Evolutionary conservation across 768 basidiomycete species (phyloP), one percentile per base, ranked within the genome.

Genomic region (Tephrocybe sp.): DNA sequence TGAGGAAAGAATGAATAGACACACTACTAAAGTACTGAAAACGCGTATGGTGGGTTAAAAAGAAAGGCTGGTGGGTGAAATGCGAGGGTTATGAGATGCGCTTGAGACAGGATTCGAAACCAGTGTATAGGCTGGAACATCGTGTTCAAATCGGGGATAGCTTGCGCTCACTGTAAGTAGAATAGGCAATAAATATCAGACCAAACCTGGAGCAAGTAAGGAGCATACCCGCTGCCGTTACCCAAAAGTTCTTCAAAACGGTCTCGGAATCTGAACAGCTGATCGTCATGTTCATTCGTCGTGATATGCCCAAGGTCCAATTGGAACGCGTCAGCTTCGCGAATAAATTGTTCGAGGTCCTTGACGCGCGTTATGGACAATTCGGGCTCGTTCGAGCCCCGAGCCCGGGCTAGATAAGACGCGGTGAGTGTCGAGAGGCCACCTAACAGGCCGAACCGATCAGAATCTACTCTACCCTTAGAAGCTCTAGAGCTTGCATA

Each of bases 371-470:
- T 64, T 21, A 75, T 72, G 2, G 85, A 87, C 12, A 77, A 53
- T 57, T 89, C 85, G 1, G 88, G 88, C 57, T 90, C 87, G 34
- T 80, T 80, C 0, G 85, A 83, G 10, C 86, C 86, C 26, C 86
- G 81, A n/a, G 79, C 75, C 14, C 83, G 80, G 2, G 88, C 88
- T 15, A 91, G 74, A 66, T 85, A 90, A 1, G 86, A 84, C 12
- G 88, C 87, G 11, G 84, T 76, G n/a, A 89, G 20, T 0, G 88
- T 91, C 8, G 86, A 67, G 4, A 85, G 50, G 11, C 81, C 88
- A 17, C 88, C 85, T 82, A 24, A 30, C 28, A n/a, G n/a, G 28
- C 5, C 28, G 28, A 30, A 30, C 28, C 28, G 28, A 30, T 9
- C 14, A 39, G 5, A 26, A 20, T 7, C 18, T 14, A 20, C 39